Evolutionary conservation across 2,329 filamentous ascomycete genomes (phyloP).

Genomic region (Chaetomiaceae sp.): DNA sequence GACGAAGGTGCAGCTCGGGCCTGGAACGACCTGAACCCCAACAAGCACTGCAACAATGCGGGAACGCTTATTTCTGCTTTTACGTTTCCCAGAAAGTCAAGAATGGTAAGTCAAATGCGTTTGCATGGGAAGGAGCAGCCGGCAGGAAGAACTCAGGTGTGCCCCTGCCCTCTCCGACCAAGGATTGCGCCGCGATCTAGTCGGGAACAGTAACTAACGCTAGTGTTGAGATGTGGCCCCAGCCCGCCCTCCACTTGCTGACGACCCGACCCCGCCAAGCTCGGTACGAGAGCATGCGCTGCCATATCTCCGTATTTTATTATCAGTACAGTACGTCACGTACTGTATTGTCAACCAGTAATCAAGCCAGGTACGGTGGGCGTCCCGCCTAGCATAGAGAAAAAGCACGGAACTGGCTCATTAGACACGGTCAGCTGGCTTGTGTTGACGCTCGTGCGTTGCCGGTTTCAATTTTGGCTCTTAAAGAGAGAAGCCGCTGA

Average conservation of each 20-base stretch:
- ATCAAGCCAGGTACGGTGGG: no score
- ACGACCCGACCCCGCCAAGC: conserved; percentile 4
- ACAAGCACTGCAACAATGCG: background rate
- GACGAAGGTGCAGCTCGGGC: conserved; percentile 3
- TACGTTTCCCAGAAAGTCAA: conserved; percentile 5
- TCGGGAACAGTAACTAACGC: background rate
- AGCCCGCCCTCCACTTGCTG: background rate
- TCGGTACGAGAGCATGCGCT: background rate
- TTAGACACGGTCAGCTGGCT: no score
- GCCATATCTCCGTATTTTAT: no score
- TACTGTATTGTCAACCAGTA: no score
- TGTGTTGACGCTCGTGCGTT: no score
- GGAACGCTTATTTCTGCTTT: conserved; percentile 11
- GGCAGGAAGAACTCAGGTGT: conserved; percentile 1
- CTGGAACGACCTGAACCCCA: background rate
- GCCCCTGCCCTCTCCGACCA: no score
- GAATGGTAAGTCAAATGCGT: background rate
- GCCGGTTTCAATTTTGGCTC: no score
- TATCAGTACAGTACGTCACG: no score
- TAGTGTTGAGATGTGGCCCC: background rate
- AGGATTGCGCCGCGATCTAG: background rate
- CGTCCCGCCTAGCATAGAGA: no score
- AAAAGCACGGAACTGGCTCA: no score
- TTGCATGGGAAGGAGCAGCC: background rate
- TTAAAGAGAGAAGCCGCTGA: no score